Base-by-base conservation (phyloP, 495 filamentous ascomycete species). In the Trichoderma asperelloides region DNA sequence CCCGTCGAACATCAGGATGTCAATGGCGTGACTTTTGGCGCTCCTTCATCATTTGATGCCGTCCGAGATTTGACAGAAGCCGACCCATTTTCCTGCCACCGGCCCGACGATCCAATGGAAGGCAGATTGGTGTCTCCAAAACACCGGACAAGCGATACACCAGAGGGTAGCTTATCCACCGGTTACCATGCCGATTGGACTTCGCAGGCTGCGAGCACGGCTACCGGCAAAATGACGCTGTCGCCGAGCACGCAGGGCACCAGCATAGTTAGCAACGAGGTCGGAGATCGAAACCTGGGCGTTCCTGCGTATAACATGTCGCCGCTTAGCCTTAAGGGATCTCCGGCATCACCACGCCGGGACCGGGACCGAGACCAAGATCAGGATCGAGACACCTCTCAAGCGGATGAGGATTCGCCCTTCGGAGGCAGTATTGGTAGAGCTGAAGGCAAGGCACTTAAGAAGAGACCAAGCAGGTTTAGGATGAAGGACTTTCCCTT, bases 201-300 rank as follows among this genome's bases (percentile, higher is more conserved):
- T 13, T 81, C 78, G 28, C 83, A 85, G 69, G 81, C 80, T 18
- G 84, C 82, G n/a, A 84, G 81, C 65, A 82, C 82, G 39, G 83
- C 81, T 18, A 84, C 82, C 11, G 78, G 78, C 41, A 83, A 82
- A 74, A 82, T 84, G 81, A 82, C 84, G 28, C 72, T 84, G n/a
- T 85, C 82, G 33, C 84, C 84, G 9, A 84, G 81, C 68, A 85
- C 84, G 7, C 80, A 85, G 72, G 84, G 84, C 16, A 86, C 84
- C 15, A 85, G 82, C 73, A 82, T 86, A 41, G 78, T 79, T 51
- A 86, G 84, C 70, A 74, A 76, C 55, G 80, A 83, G 39, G 83
- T 81, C 7, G 62, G 78, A 40, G 80, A 83, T 55, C 77, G 77
- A 5, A 74, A 78, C 7, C 73, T 71, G 45, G 77, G 77, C 64